Conservation (phyloP, 495 filamentous ascomycete genomes). For the Astrocystis sublimbata region DNA sequence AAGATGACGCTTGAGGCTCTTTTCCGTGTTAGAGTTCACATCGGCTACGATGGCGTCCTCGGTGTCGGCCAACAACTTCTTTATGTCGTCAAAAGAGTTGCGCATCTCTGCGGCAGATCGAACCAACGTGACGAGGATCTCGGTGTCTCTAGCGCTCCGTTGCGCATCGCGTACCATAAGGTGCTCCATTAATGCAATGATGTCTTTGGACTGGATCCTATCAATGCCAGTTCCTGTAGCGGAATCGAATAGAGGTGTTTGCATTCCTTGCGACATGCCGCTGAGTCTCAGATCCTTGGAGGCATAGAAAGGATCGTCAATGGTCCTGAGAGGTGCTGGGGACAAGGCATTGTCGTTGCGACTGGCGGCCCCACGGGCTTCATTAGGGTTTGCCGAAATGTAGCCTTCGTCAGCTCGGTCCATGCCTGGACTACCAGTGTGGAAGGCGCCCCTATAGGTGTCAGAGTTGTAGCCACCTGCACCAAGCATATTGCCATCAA, state of each 20-base stretch:
- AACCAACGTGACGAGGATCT: slow-evolving; percentile 93
- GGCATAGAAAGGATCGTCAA: slow-evolving; percentile 61
- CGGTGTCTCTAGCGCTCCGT: slow-evolving; percentile 93
- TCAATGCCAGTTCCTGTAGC: slow-evolving; percentile 88
- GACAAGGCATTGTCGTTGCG: slow-evolving; percentile 62
- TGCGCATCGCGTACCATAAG: slow-evolving; percentile 97
- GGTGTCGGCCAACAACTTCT: slow-evolving; percentile 82
- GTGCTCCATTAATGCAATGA: slow-evolving; percentile 97
- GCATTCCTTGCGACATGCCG: slow-evolving; percentile 87
- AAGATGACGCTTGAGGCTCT: slow-evolving; percentile 75
- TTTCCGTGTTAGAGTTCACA: slow-evolving; percentile 82
- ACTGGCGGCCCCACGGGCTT: slow-evolving; percentile 60
- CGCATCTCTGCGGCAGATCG: slow-evolving; percentile 96
- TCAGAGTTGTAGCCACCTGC: slow-evolving; percentile 36
- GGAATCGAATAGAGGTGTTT: slow-evolving; percentile 86
- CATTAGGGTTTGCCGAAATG: slow-evolving; percentile 77
- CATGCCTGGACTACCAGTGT: slow-evolving; percentile 52
- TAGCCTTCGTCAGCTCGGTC: slow-evolving; percentile 80
- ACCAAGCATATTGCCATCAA: slow-evolving; percentile 48
- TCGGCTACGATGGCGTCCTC: slow-evolving; percentile 80
- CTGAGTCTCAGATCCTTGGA: slow-evolving; percentile 69
- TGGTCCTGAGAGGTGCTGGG: slow-evolving; percentile 50
- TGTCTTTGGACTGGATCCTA: slow-evolving; percentile 93
- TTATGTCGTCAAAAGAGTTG: slow-evolving; percentile 95
- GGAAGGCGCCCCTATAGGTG: slow-evolving; percentile 44